Base-by-base conservation (phyloP, 2,329 filamentous ascomycete genomes). In the Verruconis gallopava region DNA sequence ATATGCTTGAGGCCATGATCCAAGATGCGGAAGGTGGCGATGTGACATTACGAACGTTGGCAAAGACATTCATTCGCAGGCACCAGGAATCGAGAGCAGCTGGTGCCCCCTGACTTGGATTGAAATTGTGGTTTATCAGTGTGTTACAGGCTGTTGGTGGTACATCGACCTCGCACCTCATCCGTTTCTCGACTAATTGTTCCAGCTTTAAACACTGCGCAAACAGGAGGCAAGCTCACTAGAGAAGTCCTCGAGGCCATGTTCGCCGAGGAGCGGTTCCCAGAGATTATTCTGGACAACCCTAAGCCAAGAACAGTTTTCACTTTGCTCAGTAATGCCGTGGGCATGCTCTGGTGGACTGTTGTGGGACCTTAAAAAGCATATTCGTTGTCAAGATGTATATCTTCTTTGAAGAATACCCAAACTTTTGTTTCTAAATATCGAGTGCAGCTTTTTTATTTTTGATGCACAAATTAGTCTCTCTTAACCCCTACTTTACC, bases 401-500 rank as follows among this genome's bases (percentile, higher is more conserved):
- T n/a, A n/a, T n/a, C n/a, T n/a, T n/a, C n/a, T n/a, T n/a, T n/a
- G n/a, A n/a, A n/a, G n/a, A n/a, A n/a, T n/a, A n/a, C n/a, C n/a
- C n/a, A n/a, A n/a, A n/a, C n/a, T n/a, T n/a, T n/a, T n/a, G n/a
- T n/a, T n/a, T n/a, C n/a, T n/a, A n/a, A n/a, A n/a, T n/a, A n/a
- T n/a, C n/a, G n/a, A n/a, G n/a, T n/a, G n/a, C n/a, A n/a, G n/a
- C n/a, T n/a, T n/a, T n/a, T n/a, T n/a, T n/a, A n/a, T n/a, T n/a
- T n/a, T n/a, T n/a, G n/a, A n/a, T n/a, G n/a, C n/a, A n/a, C n/a
- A n/a, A n/a, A 30, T n/a, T 38, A 38, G 22, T 63, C 60, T 41
- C 55, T 53, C 55, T 65, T 65, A 42, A 60, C 49, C 3, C 65
- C 64, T 30, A 67, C 61, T 44, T 58, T 65, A 6, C 64, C 65